Base-by-base conservation (phyloP, 495 filamentous ascomycete genomes). In the Hypoxylon trugodes region DNA sequence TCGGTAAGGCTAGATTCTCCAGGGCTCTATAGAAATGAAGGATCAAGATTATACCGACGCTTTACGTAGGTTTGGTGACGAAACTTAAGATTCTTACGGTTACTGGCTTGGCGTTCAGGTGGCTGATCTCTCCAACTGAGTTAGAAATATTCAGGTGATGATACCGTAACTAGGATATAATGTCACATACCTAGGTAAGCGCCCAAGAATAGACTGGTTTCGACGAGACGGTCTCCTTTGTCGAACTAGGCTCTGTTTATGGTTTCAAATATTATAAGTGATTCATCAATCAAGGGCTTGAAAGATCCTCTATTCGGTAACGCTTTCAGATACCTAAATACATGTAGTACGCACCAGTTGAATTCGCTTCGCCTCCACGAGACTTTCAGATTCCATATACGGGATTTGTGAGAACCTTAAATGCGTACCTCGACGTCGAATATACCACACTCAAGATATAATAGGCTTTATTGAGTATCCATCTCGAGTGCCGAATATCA, bases 51-150 rank as follows among this genome's bases (percentile, higher is more conserved):
- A 35, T 21, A 25, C 18, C 28, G 10, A 4, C 4, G 5, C 28
- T 30, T 9, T 35, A 33, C 3, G 36, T 38, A 50, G 43, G 35
- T 38, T 66, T 28, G 15, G 18, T 51, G 32, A 66, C 26, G 33
- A 66, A 61, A 57, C 42, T 56, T 40, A 56, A 50, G 2, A 12
- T 15, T 45, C 52, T 13, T 16, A 54, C 48, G 35, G 26, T 49
- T 54, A 28, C 36, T 16, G 28, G 42, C 43, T 50, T 55, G 22
- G 38, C 37, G 13, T n/a, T 6, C 28, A 36, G 30, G 1, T 41
- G 25, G 16, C 10, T 35, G 21, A 50, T 40, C 32, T 24, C n/a
- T 35, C 45, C 24, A 42, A 49, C 30, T 6, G 21, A 12, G 21
- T 24, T n/a, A 47, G 33, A 25, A 25, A 30, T 36, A 12, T 43